Percentiles rank a stretch among this genome's conserved stretches.
Conservation (phyloP, 352 stramenopile genomes). For the Saprolegnia parasitica region DNA sequence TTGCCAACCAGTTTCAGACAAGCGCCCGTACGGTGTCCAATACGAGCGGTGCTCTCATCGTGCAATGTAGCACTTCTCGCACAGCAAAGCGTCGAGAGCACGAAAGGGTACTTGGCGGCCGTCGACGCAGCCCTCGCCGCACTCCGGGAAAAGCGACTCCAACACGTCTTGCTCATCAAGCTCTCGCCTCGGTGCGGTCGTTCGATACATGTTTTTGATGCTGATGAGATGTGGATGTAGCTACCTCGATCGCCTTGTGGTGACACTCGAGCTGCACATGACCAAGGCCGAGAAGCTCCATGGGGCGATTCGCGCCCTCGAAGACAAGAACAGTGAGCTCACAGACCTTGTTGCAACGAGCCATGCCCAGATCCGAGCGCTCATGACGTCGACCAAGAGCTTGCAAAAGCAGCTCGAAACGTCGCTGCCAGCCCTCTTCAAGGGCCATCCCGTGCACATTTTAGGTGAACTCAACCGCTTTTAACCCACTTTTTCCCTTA, state of each 20-base stretch:
- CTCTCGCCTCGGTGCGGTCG: constrained; percentile 38
- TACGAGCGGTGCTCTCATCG: not conserved
- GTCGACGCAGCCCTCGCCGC: constrained; percentile 43
- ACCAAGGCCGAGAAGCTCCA: constrained; percentile 68
- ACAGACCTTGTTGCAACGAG: constrained; percentile 48
- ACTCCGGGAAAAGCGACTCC: constrained; percentile 60
- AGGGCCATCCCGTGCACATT: constrained; percentile 76
- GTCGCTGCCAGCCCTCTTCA: constrained; percentile 57
- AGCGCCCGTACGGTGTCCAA: constrained; percentile 43
- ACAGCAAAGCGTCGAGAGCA: constrained; percentile 52
- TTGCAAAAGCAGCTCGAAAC: constrained; percentile 64
- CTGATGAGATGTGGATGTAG: constrained; percentile 17
- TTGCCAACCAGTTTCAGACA: constrained; percentile 71
- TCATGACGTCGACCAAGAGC: constrained; percentile 52
- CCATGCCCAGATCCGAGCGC: constrained; percentile 52
- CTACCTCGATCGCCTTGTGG: constrained; percentile 67
- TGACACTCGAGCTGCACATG: constrained; percentile 61
- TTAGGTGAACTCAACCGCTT: constrained; percentile 65
- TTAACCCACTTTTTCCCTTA: not conserved
- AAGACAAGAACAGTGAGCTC: constrained; percentile 72
- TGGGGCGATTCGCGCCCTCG: constrained; percentile 54
- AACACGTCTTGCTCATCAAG: constrained; percentile 72
- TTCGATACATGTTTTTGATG: not conserved
- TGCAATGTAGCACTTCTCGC: constrained; percentile 43
- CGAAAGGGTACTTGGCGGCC: constrained; percentile 41